Conservation (phyloP, 257 asterid species). For the Nicotiana tomentosiformis region DNA sequence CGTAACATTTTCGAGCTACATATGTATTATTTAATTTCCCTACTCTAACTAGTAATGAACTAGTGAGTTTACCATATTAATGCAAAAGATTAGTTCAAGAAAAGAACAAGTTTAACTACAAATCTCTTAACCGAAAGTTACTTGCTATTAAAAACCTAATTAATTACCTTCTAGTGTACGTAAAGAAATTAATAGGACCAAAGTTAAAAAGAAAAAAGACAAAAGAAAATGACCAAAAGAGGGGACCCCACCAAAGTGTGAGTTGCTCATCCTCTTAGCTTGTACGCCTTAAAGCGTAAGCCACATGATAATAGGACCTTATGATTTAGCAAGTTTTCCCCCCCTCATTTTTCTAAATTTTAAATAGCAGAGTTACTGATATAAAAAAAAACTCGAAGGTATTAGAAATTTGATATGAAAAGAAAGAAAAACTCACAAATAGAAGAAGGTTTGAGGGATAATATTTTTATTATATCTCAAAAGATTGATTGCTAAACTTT, state of each 20-base stretch:
- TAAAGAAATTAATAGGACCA: constrained; percentile 36
- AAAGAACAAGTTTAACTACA: not conserved
- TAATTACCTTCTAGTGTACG: constrained; percentile 8
- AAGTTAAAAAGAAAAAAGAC: constrained; percentile 27
- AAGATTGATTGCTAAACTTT: not conserved
- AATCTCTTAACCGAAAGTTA: not conserved
- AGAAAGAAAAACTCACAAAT: not conserved
- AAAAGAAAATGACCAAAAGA: not conserved
- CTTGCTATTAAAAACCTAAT: not conserved
- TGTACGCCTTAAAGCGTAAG: constrained; percentile 53
- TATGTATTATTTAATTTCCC: not conserved
- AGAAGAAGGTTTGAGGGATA: not conserved
- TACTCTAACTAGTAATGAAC: not conserved
- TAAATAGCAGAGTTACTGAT: too few species aligned
- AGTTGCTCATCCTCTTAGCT: constrained; percentile 20
- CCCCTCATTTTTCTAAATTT: too few species aligned
- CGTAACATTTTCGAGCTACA: not conserved
- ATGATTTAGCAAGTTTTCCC: too few species aligned
- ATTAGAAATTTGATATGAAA: not conserved
- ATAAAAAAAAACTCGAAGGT: not conserved
- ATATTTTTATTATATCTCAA: not conserved
- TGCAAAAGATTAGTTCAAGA: not conserved
- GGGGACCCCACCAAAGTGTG: not conserved
- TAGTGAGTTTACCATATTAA: not conserved
- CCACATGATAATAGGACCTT: too few species aligned